Conservation (phyloP, 2,329 filamentous ascomycete genomes). For the Coniochaeta prunicola region DNA sequence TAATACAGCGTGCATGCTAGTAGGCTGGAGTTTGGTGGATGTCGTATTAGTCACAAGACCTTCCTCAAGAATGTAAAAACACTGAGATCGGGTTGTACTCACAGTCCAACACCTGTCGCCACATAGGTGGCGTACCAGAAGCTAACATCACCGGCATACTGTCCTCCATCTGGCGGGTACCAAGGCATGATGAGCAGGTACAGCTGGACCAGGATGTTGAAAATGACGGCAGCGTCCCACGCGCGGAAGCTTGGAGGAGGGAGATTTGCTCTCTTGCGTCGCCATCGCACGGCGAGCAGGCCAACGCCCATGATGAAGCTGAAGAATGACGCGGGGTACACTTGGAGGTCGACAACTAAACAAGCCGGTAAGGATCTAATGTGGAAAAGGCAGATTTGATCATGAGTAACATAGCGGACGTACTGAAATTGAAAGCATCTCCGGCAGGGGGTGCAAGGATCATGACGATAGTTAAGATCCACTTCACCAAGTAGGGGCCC, state of each 20-base stretch:
- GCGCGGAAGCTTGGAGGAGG: constrained; percentile 45
- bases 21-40: constrained; percentile 14
- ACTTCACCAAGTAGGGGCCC: constrained; percentile 51
- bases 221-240: constrained; percentile 50
- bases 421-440: constrained; percentile 55
- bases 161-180: constrained; percentile 58
- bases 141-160: constrained; percentile 55
- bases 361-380: constrained; percentile 8
- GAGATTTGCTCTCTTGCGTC: constrained; percentile 42
- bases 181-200: constrained; percentile 64
- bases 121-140: constrained; percentile 71
- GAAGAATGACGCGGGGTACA: constrained; percentile 54
- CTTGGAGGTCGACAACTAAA: constrained; percentile 48
- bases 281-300: constrained; percentile 48
- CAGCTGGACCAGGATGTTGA: constrained; percentile 51
- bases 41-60: not conserved
- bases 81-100: constrained; percentile 26
- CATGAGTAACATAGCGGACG: constrained; percentile 21
- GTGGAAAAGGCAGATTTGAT: constrained; percentile 13
- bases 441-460: constrained; percentile 54
- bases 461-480: constrained; percentile 48
- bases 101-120: constrained; percentile 57
- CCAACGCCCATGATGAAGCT: constrained; percentile 48
- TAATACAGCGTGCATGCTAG: constrained; percentile 40
- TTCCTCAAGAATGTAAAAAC: not conserved